A percentile compares a stretch with the other conserved stretches of the same genome.
Evolutionary conservation across 2,329 filamentous ascomycete genomes (phyloP).

Genomic region (Hypoxylon sp.): DNA sequence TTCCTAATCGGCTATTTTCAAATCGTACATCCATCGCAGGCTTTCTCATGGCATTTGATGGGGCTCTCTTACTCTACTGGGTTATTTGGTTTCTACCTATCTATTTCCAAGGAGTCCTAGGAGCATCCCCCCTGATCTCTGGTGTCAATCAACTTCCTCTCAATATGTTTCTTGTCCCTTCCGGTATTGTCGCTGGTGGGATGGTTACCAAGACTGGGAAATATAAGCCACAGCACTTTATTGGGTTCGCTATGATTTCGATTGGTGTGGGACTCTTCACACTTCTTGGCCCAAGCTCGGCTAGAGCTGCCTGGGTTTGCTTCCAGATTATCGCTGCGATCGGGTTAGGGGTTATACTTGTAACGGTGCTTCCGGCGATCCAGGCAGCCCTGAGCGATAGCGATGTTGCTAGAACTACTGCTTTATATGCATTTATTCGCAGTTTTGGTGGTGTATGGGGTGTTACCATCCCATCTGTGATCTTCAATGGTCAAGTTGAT

Average conservation of each 20-base stretch:
- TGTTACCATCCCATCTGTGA: conserved; percentile 49
- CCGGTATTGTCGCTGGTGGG: conserved; percentile 38
- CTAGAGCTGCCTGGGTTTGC: conserved; percentile 46
- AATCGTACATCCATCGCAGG: conserved; percentile 50
- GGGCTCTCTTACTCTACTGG: conserved; percentile 49
- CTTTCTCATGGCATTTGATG: conserved; percentile 49
- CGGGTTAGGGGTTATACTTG: conserved; percentile 50
- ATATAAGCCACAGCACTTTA: conserved; percentile 31
- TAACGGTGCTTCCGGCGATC: conserved; percentile 48
- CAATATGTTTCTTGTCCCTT: conserved; percentile 33
- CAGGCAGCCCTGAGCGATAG: conserved; percentile 44
- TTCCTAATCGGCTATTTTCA: conserved; percentile 54
- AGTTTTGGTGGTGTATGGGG: conserved; percentile 52
- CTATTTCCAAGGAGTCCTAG: conserved; percentile 55
- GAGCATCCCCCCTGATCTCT: conserved; percentile 49
- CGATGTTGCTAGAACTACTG: conserved; percentile 43
- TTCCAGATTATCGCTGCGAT: conserved; percentile 48
- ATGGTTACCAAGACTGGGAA: conserved; percentile 33
- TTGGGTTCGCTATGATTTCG: conserved; percentile 41
- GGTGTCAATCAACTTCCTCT: conserved; percentile 40
- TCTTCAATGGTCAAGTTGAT: conserved; percentile 42
- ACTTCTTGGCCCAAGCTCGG: conserved; percentile 45
- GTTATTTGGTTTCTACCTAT: conserved; percentile 53
- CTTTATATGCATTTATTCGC: conserved; percentile 50
- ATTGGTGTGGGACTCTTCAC: conserved; percentile 49